A percentile compares a stretch with the other conserved stretches of the same genome.
phyloP scores from a whole-genome alignment of 2,329 filamentous ascomycete species.

The Gyromitra esculenta region DNA sequence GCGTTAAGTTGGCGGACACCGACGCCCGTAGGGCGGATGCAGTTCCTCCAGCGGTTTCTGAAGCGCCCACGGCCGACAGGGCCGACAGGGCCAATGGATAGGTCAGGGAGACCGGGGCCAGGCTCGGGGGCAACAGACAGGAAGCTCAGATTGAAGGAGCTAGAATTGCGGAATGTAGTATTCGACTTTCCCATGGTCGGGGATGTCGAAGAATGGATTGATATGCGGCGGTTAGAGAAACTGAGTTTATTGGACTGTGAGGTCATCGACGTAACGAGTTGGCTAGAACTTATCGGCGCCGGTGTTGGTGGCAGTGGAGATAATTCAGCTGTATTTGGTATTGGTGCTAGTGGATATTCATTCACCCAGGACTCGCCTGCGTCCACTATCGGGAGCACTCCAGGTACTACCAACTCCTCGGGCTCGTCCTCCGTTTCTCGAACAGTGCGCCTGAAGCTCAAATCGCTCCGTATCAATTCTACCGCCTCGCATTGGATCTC shows the following conservation, averaged over 20 bases:
- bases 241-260: slow-evolving; percentile 44
- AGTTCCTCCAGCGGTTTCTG: slow-evolving; percentile 25
- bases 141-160: slow-evolving; percentile 28
- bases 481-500: slow-evolving; percentile 33
- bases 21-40: slow-evolving; percentile 28
- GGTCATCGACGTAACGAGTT: slow-evolving; percentile 23
- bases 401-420: slow-evolving; percentile 23
- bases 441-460: slow-evolving; percentile 16
- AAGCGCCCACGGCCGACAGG: not conserved
- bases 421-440: not conserved
- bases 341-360: slow-evolving; percentile 5
- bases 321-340: not conserved
- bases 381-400: slow-evolving; percentile 16
- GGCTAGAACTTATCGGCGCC: slow-evolving; percentile 34
- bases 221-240: slow-evolving; percentile 35
- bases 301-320: not conserved
- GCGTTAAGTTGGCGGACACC: slow-evolving; percentile 33
- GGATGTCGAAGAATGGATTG: slow-evolving; percentile 38
- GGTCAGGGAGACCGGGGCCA: not conserved
- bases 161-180: slow-evolving; percentile 37
- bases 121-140: not conserved
- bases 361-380: slow-evolving; percentile 13
- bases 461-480: slow-evolving; percentile 47
- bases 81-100: not conserved
- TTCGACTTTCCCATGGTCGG: slow-evolving; percentile 44